Percentiles rank a stretch among this genome's conserved stretches.
phyloP scores from a whole-genome alignment of 257 asterid genomes.

The Gentiana dahurica region DNA sequence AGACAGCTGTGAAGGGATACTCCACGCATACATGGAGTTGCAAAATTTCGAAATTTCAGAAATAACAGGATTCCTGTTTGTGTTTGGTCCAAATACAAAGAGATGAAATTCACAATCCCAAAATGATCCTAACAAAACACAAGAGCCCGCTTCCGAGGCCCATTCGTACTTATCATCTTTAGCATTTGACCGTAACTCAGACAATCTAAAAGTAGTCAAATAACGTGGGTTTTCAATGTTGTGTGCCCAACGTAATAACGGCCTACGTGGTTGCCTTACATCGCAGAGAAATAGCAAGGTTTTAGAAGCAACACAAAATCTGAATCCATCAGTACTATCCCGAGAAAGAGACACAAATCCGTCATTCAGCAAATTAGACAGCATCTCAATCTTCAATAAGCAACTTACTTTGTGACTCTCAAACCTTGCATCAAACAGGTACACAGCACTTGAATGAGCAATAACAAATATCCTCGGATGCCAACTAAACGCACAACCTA shows the following conservation, averaged over 20 bases:
- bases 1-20: conserved; percentile 34
- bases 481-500: conserved; percentile 68
- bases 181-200: conserved; percentile 44
- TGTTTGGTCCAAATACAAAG: conserved; percentile 60
- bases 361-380: conserved; percentile 34
- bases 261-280: conserved; percentile 45
- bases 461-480: conserved; percentile 54
- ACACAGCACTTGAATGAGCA: conserved; percentile 35
- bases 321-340: conserved; percentile 40
- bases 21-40: conserved; percentile 52
- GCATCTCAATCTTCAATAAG: conserved; percentile 46
- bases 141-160: conserved; percentile 67
- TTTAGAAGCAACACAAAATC: conserved; percentile 40
- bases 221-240: conserved; percentile 40
- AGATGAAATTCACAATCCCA: conserved; percentile 55
- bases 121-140: conserved; percentile 78
- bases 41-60: conserved; percentile 34
- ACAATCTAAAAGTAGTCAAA: conserved; percentile 31
- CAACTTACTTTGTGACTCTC: conserved; percentile 24
- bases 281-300: conserved; percentile 53
- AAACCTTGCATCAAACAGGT: conserved; percentile 55
- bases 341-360: conserved; percentile 44
- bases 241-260: conserved; percentile 59
- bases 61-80: conserved; percentile 12
- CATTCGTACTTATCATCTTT: conserved; percentile 28